A percentile compares a stretch with the other conserved stretches of the same genome.
These are phyloP conservation scores for Hydnomerulius pinastri DNA, from an alignment of 768 basidiomycete species.

Conservation along the genomic window DNA sequence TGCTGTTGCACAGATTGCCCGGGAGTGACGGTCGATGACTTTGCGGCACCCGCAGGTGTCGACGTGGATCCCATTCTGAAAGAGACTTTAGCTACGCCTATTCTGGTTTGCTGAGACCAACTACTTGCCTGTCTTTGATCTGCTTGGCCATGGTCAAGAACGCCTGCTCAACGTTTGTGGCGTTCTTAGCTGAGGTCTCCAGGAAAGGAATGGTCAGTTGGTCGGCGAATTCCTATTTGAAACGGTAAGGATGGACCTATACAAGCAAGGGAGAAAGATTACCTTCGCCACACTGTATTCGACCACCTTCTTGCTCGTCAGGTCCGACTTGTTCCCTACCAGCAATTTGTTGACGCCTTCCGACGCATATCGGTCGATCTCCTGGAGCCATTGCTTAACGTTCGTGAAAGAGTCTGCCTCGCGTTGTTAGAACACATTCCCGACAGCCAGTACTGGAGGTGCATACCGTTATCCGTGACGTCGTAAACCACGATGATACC, in stretches of 20 bases:
- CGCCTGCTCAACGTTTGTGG: constrained; percentile 98
- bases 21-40: constrained; percentile 81
- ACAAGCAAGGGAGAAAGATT: constrained; percentile 6
- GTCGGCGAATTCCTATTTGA: constrained; percentile 86
- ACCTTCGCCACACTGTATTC: constrained; percentile 89
- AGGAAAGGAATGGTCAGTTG: constrained; percentile 93
- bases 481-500: constrained; percentile 99
- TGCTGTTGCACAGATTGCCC: constrained; percentile 84
- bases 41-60: constrained; percentile 71
- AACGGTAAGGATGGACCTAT: constrained; percentile 7
- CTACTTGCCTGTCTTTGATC: constrained; percentile 81
- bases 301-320: constrained; percentile 95
- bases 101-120: neutral
- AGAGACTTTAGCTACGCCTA: constrained; percentile 1
- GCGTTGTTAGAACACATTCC: constrained; percentile 9
- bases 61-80: constrained; percentile 83
- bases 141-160: constrained; percentile 99
- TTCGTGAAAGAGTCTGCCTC: constrained; percentile 85
- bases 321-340: constrained; percentile 98
- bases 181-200: constrained; percentile 99
- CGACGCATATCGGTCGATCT: constrained; percentile 94
- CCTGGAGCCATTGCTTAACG: constrained; percentile 93
- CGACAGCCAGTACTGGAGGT: neutral
- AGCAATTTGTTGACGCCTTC: constrained; percentile 99
- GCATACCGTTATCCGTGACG: constrained; percentile 86